Evolutionary conservation across 2,329 filamentous ascomycete genomes (phyloP).

Genomic region (Cercospora sp.): DNA sequence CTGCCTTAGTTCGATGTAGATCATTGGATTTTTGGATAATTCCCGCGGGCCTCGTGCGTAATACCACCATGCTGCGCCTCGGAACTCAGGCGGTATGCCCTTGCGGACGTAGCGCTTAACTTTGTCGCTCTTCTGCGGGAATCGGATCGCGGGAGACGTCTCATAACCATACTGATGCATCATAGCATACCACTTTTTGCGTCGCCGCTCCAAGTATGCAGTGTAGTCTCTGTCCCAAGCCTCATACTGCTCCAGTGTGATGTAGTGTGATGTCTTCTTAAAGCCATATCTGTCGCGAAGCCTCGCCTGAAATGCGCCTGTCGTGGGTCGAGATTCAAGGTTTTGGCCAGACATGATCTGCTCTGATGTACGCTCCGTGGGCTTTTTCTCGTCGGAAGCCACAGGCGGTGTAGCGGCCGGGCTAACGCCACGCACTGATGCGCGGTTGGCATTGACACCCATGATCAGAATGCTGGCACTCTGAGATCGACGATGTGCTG

Average conservation of each 20-base stretch:
- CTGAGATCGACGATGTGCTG: conserved; percentile 36
- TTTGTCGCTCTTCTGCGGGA: conserved; percentile 77
- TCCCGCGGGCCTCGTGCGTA: conserved; percentile 86
- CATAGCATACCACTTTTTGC: conserved; percentile 78
- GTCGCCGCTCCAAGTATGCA: conserved; percentile 70
- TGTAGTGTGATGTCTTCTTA: conserved; percentile 79
- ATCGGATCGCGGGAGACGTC: conserved; percentile 68
- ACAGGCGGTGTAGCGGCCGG: conserved; percentile 7
- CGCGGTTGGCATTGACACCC: conserved; percentile 11
- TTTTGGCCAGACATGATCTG: conserved; percentile 20
- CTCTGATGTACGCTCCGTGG: conserved; percentile 20
- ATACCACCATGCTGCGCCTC: conserved; percentile 96
- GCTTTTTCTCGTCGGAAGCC: conserved; percentile 8
- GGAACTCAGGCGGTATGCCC: conserved; percentile 89
- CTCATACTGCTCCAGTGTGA: conserved; percentile 76
- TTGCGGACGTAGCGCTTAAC: conserved; percentile 89
- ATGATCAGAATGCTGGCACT: conserved; percentile 37
- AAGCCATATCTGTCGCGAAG: conserved; percentile 85
- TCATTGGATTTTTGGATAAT: conserved; percentile 70
- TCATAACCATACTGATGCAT: conserved; percentile 74
- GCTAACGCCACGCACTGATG: conserved; percentile 17
- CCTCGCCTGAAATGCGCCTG: conserved; percentile 27
- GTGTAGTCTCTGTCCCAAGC: conserved; percentile 75
- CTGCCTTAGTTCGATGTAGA: conserved; percentile 72
- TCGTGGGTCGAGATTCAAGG: conserved; percentile 12